phyloP scores from a whole-genome alignment of 495 filamentous ascomycete genomes.

The Hypoxylon perforatum region DNA sequence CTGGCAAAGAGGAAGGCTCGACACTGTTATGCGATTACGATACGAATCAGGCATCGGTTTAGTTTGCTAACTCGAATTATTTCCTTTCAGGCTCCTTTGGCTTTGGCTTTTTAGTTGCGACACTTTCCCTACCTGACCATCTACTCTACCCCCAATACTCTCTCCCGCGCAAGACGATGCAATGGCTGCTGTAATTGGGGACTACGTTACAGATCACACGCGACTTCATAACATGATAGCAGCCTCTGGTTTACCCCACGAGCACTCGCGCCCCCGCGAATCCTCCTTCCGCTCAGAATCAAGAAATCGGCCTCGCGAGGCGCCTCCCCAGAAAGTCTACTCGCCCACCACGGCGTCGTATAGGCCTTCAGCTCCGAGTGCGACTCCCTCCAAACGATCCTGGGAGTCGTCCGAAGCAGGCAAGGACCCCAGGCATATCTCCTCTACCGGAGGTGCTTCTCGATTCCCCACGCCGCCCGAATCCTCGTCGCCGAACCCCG shows the following conservation, averaged over 20 bases:
- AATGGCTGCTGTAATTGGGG: slow-evolving; percentile 62
- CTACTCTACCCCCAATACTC: slow-evolving; percentile 5
- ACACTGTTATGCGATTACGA: background rate
- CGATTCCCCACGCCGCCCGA: slow-evolving; percentile 61
- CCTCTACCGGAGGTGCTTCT: slow-evolving; percentile 49
- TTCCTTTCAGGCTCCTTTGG: slow-evolving; percentile 14
- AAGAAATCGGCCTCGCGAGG: slow-evolving; percentile 51
- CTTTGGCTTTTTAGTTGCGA: slow-evolving; percentile 8
- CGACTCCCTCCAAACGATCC: slow-evolving; percentile 44
- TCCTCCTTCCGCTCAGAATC: slow-evolving; percentile 53
- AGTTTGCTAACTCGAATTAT: slow-evolving; percentile 17
- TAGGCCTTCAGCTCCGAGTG: slow-evolving; percentile 33
- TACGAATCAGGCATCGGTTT: background rate
- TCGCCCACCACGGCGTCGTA: slow-evolving; percentile 44
- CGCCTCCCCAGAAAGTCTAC: slow-evolving; percentile 42
- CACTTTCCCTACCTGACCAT: slow-evolving; percentile 11
- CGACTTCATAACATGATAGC: slow-evolving; percentile 60
- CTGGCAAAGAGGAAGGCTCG: background rate
- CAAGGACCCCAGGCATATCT: slow-evolving; percentile 34
- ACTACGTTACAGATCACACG: slow-evolving; percentile 58
- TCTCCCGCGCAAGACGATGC: slow-evolving; percentile 42
- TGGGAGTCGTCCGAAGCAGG: slow-evolving; percentile 42
- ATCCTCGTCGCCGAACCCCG: slow-evolving; percentile 58
- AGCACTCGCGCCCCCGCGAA: slow-evolving; percentile 53
- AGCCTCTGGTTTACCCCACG: slow-evolving; percentile 46